A percentile compares a stretch with the other conserved stretches of the same genome.
These are phyloP conservation scores for Atalantia buxifolia DNA, from an alignment of 345 rosid species.

Conservation along the genomic window DNA sequence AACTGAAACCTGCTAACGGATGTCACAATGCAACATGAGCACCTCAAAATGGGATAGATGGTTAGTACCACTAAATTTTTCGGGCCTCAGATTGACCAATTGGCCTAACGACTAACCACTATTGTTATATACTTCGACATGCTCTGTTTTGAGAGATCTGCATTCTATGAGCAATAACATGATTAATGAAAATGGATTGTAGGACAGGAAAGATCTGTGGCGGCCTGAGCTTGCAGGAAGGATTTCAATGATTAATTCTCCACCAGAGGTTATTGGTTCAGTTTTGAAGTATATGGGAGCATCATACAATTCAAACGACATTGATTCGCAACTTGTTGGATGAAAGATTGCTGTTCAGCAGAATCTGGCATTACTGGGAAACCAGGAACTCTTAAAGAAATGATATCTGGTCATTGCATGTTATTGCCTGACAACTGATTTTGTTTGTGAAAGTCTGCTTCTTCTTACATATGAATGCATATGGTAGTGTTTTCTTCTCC, in stretches of 20 bases:
- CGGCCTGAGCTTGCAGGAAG: conserved; percentile 83
- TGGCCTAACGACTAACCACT: too few relatives aligned
- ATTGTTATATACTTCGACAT: conserved; percentile 1
- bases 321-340: conserved; percentile 65
- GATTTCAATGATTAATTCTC: conserved; percentile 85
- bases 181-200: conserved; percentile 18
- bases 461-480: too few relatives aligned
- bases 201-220: conserved; percentile 97
- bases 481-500: not conserved
- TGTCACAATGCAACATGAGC: too few relatives aligned
- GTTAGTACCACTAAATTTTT: too few relatives aligned
- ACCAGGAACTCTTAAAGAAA: conserved; percentile 52
- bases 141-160: not conserved
- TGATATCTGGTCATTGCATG: not conserved
- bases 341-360: conserved; percentile 63
- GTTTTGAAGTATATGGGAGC: conserved; percentile 92
- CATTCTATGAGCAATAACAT: not conserved
- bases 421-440: not conserved
- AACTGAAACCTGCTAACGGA: too few relatives aligned
- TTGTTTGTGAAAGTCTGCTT: not conserved
- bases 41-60: too few relatives aligned
- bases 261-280: conserved; percentile 78
- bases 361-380: conserved; percentile 57
- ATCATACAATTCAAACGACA: conserved; percentile 66
- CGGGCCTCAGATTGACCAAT: too few relatives aligned